Evolutionary conservation across 2,329 filamentous ascomycete genomes (phyloP).

Genomic region (Kalmusia sp.): DNA sequence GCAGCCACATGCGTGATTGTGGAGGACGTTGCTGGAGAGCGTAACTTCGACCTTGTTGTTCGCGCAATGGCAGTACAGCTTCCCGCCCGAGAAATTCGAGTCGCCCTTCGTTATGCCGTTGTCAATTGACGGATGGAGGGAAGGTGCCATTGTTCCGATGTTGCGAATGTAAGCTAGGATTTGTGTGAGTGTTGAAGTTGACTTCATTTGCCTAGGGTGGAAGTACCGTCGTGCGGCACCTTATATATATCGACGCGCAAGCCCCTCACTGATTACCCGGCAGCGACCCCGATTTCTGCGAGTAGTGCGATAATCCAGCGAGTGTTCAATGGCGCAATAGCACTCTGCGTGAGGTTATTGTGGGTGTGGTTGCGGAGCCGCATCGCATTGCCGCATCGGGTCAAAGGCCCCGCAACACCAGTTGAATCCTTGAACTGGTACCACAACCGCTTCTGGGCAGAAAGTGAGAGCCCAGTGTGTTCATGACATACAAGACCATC

Average conservation of each 20-base stretch:
- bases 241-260: background rate
- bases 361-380: conserved; percentile 7
- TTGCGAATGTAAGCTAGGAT: conserved; percentile 6
- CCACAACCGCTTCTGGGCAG: background rate
- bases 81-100: conserved; percentile 64
- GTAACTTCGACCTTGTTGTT: conserved; percentile 64
- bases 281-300: background rate
- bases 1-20: conserved; percentile 76
- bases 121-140: conserved; percentile 69
- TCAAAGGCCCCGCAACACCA: conserved; percentile 1
- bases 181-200: background rate
- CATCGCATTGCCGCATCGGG: conserved; percentile 1
- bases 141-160: conserved; percentile 40
- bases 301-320: too few species aligned
- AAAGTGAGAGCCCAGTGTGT: background rate
- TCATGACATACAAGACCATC: background rate
- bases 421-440: background rate
- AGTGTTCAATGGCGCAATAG: background rate
- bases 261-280: background rate
- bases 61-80: conserved; percentile 67
- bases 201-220: background rate
- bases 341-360: background rate
- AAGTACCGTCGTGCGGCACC: background rate
- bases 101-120: conserved; percentile 66
- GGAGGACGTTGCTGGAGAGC: conserved; percentile 64